phyloP scores from a whole-genome alignment of 176 grass and related monocot species.

The Ampelocalamus luodianensis region DNA sequence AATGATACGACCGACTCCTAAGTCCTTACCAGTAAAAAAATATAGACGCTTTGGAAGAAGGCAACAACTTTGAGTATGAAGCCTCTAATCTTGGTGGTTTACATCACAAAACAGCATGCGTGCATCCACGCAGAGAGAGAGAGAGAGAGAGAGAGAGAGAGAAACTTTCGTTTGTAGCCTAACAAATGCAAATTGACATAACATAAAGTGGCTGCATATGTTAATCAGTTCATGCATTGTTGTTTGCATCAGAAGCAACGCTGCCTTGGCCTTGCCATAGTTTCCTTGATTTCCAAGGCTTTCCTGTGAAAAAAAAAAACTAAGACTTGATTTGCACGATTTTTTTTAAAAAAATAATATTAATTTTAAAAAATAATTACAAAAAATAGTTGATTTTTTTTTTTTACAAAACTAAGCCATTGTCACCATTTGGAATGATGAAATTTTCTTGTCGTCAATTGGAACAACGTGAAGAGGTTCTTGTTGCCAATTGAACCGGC shows the following conservation, averaged over 20 bases:
- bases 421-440: too few species aligned
- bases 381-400: too few species aligned
- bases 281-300: not conserved
- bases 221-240: not conserved
- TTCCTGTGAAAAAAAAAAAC: not conserved
- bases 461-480: too few species aligned
- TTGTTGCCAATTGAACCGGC: too few species aligned
- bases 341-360: too few species aligned
- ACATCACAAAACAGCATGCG: not conserved
- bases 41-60: constrained; percentile 13
- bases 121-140: not conserved
- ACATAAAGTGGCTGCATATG: not conserved
- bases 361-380: too few species aligned
- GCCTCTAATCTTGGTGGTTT: constrained; percentile 24
- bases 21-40: not conserved
- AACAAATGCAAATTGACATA: not conserved
- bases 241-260: constrained; percentile 14
- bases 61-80: constrained; percentile 53
- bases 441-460: too few species aligned
- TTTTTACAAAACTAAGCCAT: too few species aligned
- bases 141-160: not conserved
- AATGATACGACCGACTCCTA: not conserved
- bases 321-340: not conserved
- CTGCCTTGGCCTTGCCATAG: not conserved
- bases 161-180: not conserved